Percentiles rank a stretch among this genome's conserved stretches.
phyloP scores from a whole-genome alignment of 1,139 yeast species.

The Protomyces lactucae-debilis region DNA sequence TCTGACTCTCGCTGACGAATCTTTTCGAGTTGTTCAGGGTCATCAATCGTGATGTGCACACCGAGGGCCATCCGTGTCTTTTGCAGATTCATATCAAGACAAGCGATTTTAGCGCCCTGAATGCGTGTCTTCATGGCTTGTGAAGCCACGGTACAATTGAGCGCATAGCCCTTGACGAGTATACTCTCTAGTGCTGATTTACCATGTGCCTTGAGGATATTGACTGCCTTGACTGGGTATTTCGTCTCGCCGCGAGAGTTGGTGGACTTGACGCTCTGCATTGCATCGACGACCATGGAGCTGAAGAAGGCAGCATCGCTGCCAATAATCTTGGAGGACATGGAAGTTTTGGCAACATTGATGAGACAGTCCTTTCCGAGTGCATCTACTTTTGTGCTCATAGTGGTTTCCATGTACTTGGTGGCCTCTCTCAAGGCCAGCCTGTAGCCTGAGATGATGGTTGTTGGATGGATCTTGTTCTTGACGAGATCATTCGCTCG shows the following conservation, averaged over 20 bases:
- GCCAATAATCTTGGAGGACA: constrained; percentile 96
- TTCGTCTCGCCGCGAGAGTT: constrained; percentile 81
- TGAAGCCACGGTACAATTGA: constrained; percentile 95
- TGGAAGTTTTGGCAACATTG: constrained; percentile 91
- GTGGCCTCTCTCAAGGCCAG: constrained; percentile 90
- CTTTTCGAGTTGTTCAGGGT: constrained; percentile 95
- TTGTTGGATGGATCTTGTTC: constrained; percentile 93
- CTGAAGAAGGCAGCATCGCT: constrained; percentile 87
- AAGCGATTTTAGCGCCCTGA: constrained; percentile 77
- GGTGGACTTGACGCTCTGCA: constrained; percentile 89
- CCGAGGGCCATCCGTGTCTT: constrained; percentile 99
- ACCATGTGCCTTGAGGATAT: constrained; percentile 93
- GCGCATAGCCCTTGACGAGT: constrained; percentile 87
- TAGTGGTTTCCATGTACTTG: constrained; percentile 77
- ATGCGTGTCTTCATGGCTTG: constrained; percentile 89
- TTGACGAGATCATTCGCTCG: constrained; percentile 92
- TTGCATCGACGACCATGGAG: constrained; percentile 88
- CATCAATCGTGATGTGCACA: constrained; percentile 92
- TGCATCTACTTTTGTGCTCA: constrained; percentile 72
- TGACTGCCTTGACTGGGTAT: constrained; percentile 97
- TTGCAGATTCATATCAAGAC: constrained; percentile 88
- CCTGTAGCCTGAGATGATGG: constrained; percentile 93
- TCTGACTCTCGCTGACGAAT: constrained; percentile 93
- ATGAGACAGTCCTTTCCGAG: constrained; percentile 72
- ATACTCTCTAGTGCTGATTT: constrained; percentile 82